Percentiles rank a stretch among this genome's conserved stretches.
Evolutionary conservation across 441 rosid species (phyloP).

Genomic region (Oxalis stricta): DNA sequence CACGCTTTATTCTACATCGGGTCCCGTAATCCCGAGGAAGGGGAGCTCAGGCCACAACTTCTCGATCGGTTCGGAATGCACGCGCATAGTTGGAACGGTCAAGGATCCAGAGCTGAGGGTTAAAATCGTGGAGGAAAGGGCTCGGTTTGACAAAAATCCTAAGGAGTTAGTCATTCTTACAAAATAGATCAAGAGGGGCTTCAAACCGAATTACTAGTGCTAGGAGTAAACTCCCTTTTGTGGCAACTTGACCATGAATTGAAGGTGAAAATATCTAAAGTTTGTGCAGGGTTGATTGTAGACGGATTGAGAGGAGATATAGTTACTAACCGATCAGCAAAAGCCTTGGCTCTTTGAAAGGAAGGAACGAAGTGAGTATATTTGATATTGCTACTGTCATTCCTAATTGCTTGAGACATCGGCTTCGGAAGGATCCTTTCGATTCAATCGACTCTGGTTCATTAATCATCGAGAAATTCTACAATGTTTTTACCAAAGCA

Average conservation of each 20-base stretch:
- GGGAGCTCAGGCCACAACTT: constrained; percentile 90
- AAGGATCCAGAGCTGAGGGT: constrained; percentile 88
- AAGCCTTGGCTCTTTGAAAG: constrained; percentile 79
- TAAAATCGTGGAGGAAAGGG: constrained; percentile 89
- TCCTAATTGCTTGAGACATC: constrained; percentile 87
- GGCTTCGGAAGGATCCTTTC: constrained; percentile 88
- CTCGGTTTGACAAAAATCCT: constrained; percentile 65
- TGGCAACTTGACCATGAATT: constrained; percentile 67
- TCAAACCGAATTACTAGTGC: constrained; percentile 62
- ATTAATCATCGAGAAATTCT: constrained; percentile 70
- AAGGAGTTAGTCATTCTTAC: constrained; percentile 79
- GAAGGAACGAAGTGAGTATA: constrained; percentile 59
- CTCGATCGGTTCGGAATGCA: constrained; percentile 97
- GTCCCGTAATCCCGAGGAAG: constrained; percentile 96
- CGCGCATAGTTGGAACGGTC: constrained; percentile 89
- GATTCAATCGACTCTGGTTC: constrained; percentile 90
- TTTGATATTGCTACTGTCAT: constrained; percentile 89
- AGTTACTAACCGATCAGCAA: constrained; percentile 84
- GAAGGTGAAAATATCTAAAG: constrained; percentile 87
- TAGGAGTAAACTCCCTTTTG: constrained; percentile 46
- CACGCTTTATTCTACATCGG: constrained; percentile 95
- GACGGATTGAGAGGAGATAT: constrained; percentile 93
- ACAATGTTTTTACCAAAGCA: constrained; percentile 58
- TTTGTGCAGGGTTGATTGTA: constrained; percentile 77
- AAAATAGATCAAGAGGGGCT: constrained; percentile 64